Conservation (phyloP, 202 grass and related monocot genomes). For the Brachypodium distachyon region DNA sequence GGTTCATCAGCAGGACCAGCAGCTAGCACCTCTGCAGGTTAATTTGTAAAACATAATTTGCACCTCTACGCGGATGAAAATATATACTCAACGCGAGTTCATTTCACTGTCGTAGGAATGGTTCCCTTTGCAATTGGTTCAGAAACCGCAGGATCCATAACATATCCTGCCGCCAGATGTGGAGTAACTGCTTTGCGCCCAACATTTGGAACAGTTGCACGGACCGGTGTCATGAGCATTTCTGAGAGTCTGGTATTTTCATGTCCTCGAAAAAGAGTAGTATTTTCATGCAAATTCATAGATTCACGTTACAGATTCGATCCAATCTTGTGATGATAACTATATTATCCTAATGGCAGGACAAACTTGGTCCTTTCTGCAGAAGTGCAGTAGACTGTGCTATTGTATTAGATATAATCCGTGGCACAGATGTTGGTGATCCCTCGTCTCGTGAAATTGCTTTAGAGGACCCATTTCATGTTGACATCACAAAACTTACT, state of each 20-base stretch:
- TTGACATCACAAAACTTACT: constrained; percentile 69
- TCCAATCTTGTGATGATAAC: not conserved
- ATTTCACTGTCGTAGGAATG: constrained; percentile 47
- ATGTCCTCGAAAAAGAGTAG: too few species aligned
- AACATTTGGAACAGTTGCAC: constrained; percentile 75
- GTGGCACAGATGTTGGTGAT: constrained; percentile 56
- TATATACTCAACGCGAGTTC: not conserved
- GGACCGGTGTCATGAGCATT: constrained; percentile 81
- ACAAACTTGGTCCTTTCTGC: constrained; percentile 94
- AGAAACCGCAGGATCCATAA: constrained; percentile 84
- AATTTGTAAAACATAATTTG: constrained; percentile 11
- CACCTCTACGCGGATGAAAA: not conserved
- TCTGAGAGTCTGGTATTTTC: constrained; percentile 90
- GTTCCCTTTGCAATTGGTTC: constrained; percentile 95
- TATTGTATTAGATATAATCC: constrained; percentile 62
- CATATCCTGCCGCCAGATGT: constrained; percentile 78
- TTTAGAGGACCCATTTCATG: constrained; percentile 72
- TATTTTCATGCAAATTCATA: not conserved
- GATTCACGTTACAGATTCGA: not conserved
- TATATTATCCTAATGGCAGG: constrained; percentile 39
- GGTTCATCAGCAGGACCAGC: constrained; percentile 94
- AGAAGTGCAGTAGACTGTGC: constrained; percentile 81
- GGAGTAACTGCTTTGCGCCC: constrained; percentile 76
- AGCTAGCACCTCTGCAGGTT: constrained; percentile 75
- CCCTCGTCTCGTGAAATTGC: constrained; percentile 55